These are phyloP conservation scores for Nigrospora osmanthi DNA, from an alignment of 2,329 filamentous ascomycete genomes.

Conservation along the genomic window DNA sequence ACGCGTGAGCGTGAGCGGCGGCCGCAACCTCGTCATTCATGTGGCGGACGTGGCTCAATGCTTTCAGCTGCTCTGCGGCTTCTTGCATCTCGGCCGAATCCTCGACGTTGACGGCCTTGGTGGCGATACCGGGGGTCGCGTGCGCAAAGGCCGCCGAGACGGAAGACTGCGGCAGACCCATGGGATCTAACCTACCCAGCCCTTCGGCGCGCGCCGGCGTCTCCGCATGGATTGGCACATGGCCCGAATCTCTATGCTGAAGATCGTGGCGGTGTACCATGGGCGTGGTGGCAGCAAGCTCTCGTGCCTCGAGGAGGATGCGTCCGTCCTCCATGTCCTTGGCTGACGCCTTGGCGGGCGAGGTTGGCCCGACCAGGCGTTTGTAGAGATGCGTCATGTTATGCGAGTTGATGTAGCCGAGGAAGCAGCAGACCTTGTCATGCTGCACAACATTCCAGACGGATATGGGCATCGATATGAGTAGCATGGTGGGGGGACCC, in stretches of 20 bases:
- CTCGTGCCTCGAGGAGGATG: slow-evolving; percentile 46
- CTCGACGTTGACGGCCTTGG: slow-evolving; percentile 42
- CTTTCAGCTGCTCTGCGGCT: slow-evolving; percentile 59
- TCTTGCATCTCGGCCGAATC: slow-evolving; percentile 65
- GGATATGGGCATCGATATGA: slow-evolving; percentile 57
- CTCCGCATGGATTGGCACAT: slow-evolving; percentile 16
- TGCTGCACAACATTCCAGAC: slow-evolving; percentile 59
- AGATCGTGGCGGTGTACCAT: slow-evolving; percentile 18
- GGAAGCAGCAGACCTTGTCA: slow-evolving; percentile 58
- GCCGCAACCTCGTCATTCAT: slow-evolving; percentile 34
- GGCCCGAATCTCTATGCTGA: slow-evolving; percentile 6
- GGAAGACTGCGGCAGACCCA: slow-evolving; percentile 15
- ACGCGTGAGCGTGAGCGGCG: slow-evolving; percentile 12
- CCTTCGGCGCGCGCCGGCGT: slow-evolving; percentile 20
- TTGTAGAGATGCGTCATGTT: slow-evolving; percentile 61
- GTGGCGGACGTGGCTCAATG: slow-evolving; percentile 54
- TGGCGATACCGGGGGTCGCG: slow-evolving; percentile 19
- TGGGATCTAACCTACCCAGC: slow-evolving; percentile 14
- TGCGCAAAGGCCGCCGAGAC: slow-evolving; percentile 12
- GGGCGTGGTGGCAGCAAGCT: slow-evolving; percentile 31
- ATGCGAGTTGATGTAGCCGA: slow-evolving; percentile 59
- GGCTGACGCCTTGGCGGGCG: slow-evolving; percentile 34
- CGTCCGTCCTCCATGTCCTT: slow-evolving; percentile 50
- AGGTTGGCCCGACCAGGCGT: slow-evolving; percentile 41
- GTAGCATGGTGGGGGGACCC: slow-evolving; percentile 56